Percentiles rank a stretch among this genome's conserved stretches.
phyloP scores from a whole-genome alignment of 1,139 yeast genomes.

The Tardiomyces blankii region DNA sequence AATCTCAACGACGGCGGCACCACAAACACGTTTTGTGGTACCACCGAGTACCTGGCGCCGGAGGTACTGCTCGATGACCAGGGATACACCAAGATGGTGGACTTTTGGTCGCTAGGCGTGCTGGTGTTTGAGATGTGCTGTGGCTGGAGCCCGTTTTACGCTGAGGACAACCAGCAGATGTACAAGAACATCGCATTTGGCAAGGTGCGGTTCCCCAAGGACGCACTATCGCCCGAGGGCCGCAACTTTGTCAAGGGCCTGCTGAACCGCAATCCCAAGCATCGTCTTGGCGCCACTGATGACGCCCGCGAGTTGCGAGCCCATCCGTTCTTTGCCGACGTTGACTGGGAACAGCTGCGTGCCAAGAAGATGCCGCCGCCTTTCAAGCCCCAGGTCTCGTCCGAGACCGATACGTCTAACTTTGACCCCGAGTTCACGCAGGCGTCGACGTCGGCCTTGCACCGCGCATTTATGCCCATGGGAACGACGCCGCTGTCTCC shows the following conservation, averaged over 20 bases:
- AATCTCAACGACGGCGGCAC: conserved; percentile 88
- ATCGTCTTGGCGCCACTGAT: conserved; percentile 72
- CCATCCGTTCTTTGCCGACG: conserved; percentile 85
- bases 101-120: conserved; percentile 99
- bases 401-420: conserved; percentile 85
- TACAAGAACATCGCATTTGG: conserved; percentile 93
- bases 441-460: conserved; percentile 20
- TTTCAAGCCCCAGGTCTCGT: conserved; percentile 58
- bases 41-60: conserved; percentile 99
- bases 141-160: conserved; percentile 95
- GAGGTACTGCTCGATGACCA: conserved; percentile 81
- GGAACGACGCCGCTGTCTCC: conserved; percentile 82
- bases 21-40: conserved; percentile 96
- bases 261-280: conserved; percentile 75
- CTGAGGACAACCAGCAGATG: conserved; percentile 97
- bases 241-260: conserved; percentile 88
- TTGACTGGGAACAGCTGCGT: conserved; percentile 79
- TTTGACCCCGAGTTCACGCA: conserved; percentile 92
- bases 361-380: conserved; percentile 62
- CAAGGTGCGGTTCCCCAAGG: conserved; percentile 95
- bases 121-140: conserved; percentile 89
- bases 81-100: conserved; percentile 86
- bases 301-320: conserved; percentile 94
- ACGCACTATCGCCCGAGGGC: conserved; percentile 86
- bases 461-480: conserved; percentile 18